These are phyloP conservation scores for Fonsecaea pugnacius DNA, from an alignment of 2,329 filamentous ascomycete genomes.

Conservation along the genomic window DNA sequence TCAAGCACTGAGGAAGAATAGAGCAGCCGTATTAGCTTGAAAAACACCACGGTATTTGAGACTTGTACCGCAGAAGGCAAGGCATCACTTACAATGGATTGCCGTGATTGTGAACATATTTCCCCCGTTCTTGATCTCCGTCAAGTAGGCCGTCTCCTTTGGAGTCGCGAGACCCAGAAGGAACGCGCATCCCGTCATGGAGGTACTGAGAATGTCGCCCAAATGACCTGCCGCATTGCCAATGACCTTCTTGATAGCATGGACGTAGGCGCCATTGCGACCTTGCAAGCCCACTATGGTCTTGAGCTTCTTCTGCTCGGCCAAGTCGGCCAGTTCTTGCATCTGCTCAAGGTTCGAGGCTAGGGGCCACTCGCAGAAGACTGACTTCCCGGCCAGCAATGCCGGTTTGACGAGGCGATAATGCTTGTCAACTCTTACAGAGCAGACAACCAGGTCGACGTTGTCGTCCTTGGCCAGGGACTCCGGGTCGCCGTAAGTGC, in stretches of 20 bases:
- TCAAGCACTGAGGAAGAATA: not conserved
- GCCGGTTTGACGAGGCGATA: slow-evolving; percentile 51
- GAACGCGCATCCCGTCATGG: slow-evolving; percentile 33
- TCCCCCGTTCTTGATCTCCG: slow-evolving; percentile 10
- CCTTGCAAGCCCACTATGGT: slow-evolving; percentile 59
- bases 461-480: slow-evolving; percentile 53
- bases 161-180: slow-evolving; percentile 7
- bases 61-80: not conserved
- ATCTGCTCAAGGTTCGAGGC: slow-evolving; percentile 50
- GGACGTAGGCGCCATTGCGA: slow-evolving; percentile 43
- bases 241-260: slow-evolving; percentile 51
- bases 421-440: slow-evolving; percentile 59
- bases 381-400: slow-evolving; percentile 56
- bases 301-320: slow-evolving; percentile 40
- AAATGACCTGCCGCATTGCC: slow-evolving; percentile 47
- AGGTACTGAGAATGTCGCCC: slow-evolving; percentile 58
- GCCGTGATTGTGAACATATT: slow-evolving; percentile 14
- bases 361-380: slow-evolving; percentile 64
- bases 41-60: too few species aligned
- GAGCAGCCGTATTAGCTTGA: not conserved
- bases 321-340: slow-evolving; percentile 47
- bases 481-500: slow-evolving; percentile 48
- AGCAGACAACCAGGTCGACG: slow-evolving; percentile 60
- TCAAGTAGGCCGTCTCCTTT: slow-evolving; percentile 8
- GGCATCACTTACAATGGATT: slow-evolving; percentile 11